Base-by-base conservation (phyloP, 768 basidiomycete species). In the Hericium rajendrae region DNA sequence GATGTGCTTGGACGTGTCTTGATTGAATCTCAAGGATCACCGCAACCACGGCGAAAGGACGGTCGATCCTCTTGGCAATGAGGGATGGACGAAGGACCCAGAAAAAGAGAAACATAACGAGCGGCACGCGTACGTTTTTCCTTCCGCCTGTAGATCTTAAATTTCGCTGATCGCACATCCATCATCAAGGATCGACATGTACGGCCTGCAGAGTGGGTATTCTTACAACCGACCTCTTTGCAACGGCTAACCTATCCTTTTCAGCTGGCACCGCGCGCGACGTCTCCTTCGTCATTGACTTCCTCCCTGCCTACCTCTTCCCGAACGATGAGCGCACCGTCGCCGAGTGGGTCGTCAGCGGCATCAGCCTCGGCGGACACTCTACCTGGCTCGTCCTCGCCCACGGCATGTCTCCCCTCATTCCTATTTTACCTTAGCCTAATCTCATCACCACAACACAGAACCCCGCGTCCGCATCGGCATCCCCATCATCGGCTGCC, bases 331-430 rank as follows among this genome's bases (percentile, higher is more conserved):
- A 91, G 61, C 75, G 80, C 26, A 67, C 64, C 13, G 77, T 94
- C 39, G 75, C 71, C 6, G 76, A 81, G 56, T 97, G 86, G 85
- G 82, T 82, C 11, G 74, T 87, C 3, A 78, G 81, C 0, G 93
- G 93, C 0, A 76, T 86, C 62, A 89, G 86, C 59, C 79, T 97
- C 0, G 93, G 92, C 0, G 92, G 91, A 0, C 91, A 97, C 67
- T 78, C 89, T 0, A 76, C 88, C 0, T 94, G 92, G 91, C 76
- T 87, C 32, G 73, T 77, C 2, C 76, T 91, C 6, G 65, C 66
- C n/a, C 66, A 76, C 48, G 80, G 79, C 79, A 38, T 65, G 78
- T 20, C 72, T 73, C 60, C 78, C 73, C n/a, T n/a, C n/a, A n/a
- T n/a, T 9, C 66, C 15, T 67, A 51, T 6, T 10, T 15, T 24